These are phyloP conservation scores for Rostrohypoxylon terebratum DNA, from an alignment of 495 filamentous ascomycete genomes.

Conservation along the genomic window DNA sequence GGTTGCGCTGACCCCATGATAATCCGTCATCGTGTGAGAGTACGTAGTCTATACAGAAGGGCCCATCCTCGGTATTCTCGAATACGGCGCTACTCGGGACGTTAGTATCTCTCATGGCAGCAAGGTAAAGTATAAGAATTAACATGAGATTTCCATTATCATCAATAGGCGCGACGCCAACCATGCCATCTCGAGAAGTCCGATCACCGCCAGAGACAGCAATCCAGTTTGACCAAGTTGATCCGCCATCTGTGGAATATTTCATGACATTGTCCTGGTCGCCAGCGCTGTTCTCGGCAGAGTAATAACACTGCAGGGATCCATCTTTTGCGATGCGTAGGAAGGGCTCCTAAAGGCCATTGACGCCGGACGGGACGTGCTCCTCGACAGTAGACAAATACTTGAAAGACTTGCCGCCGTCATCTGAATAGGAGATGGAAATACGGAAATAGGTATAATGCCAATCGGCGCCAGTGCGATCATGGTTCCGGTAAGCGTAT, in stretches of 20 bases:
- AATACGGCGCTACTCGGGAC: slow-evolving; percentile 59
- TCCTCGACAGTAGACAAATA: slow-evolving; percentile 64
- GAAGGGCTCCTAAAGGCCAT: slow-evolving; percentile 71
- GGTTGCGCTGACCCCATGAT: slow-evolving; percentile 65
- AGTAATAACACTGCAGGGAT: slow-evolving; percentile 69
- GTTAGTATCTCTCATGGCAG: slow-evolving; percentile 4
- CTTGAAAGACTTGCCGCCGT: slow-evolving; percentile 61
- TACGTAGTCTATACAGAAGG: slow-evolving; percentile 64
- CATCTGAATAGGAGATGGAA: slow-evolving; percentile 65
- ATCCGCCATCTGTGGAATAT: slow-evolving; percentile 63
- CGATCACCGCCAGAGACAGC: slow-evolving; percentile 62
- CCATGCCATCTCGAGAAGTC: slow-evolving; percentile 68
- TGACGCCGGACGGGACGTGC: slow-evolving; percentile 47
- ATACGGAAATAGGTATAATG: slow-evolving; percentile 67
- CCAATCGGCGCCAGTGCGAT: slow-evolving; percentile 53
- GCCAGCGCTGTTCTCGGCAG: slow-evolving; percentile 62
- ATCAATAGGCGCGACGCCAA: slow-evolving; percentile 61
- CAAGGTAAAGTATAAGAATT: slow-evolving; percentile 3
- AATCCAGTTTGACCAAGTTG: slow-evolving; percentile 59
- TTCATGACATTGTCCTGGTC: slow-evolving; percentile 70
- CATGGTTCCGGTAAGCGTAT: slow-evolving; percentile 71
- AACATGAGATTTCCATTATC: slow-evolving; percentile 54
- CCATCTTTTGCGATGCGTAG: slow-evolving; percentile 63
- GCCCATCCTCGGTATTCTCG: slow-evolving; percentile 61
- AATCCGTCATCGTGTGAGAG: slow-evolving; percentile 67